Percentiles rank a stretch among this genome's conserved stretches.
These are phyloP conservation scores for Botrytis aclada DNA, from an alignment of 2,329 filamentous ascomycete species.

Conservation along the genomic window DNA sequence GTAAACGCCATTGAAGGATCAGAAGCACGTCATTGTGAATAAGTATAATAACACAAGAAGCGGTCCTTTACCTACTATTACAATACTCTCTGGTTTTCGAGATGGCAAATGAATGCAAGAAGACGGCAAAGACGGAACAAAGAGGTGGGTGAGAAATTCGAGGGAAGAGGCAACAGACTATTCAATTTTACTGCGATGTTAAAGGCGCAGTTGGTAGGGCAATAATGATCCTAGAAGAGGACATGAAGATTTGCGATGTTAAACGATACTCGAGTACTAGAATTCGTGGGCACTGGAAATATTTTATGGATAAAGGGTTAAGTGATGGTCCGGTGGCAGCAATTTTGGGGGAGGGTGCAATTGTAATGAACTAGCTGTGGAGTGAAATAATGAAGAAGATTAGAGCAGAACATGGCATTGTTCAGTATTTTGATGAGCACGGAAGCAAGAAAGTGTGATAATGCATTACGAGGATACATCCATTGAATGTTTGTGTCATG, in stretches of 20 bases:
- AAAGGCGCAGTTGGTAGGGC: background rate
- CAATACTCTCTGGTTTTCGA: rapidly evolving
- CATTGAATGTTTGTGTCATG: background rate
- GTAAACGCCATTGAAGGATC: background rate
- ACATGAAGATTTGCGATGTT: background rate
- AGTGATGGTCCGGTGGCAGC: background rate
- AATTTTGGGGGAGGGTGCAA: background rate
- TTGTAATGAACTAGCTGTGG: background rate
- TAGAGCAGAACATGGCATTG: background rate
- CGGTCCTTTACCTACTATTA: background rate
- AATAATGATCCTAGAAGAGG: background rate
- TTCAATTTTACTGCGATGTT: background rate
- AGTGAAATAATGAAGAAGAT: background rate
- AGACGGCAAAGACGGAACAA: background rate
- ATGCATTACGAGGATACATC: background rate
- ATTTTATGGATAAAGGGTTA: background rate
- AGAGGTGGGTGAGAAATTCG: background rate
- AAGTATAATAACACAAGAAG: background rate
- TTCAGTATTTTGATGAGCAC: background rate
- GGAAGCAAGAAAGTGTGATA: background rate
- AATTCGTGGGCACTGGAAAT: background rate
- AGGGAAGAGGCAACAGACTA: rapidly evolving
- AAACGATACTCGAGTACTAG: background rate
- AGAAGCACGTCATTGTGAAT: background rate
- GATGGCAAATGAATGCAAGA: background rate